Base-by-base conservation (phyloP, 1,139 yeast species). In the Chernovozyma sophiae-reginae region DNA sequence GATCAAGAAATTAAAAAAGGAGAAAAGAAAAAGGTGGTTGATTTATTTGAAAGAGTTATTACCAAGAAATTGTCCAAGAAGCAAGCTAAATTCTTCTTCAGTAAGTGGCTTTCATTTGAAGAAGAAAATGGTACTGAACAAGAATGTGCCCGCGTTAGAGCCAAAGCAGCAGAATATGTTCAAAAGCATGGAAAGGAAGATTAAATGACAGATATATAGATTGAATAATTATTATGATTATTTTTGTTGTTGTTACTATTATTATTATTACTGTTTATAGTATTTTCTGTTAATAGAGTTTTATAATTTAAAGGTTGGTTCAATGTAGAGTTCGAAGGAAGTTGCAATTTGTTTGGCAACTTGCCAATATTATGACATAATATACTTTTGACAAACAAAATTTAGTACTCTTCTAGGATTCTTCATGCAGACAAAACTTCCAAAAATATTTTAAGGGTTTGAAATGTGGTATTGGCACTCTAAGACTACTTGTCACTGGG, bases 41-140 rank as follows among this genome's bases (percentile, higher is more conserved):
- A 76, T 22, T 68, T 92, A 44, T 90, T 89, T 53, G 96, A 89
- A 60, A 78, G 97, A 56, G 87, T 84, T 5, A 58, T 77, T 39
- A 52, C 67, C 19, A 79, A 75, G 60, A 86, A 85, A 60, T 62
- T 90, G 41, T 73, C 85, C n/a, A 77, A 83, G 60, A 92, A 90
- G 59, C 97, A 89, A 64, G 97, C 96, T 49, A 89, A 86, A 63
- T 87, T 86, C 68, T 86, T 92, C 74, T 90, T 89, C 68, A 86
- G 81, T 53, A 92, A 92, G 56, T 90, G 97, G 97, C 74, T 87
- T 44, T 67, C 74, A 16, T 85, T 68, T 53, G 97, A 89, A 62
- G 90, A 84, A 54, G 74, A 73, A 41, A 58, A 68, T 43, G 80
- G 77, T 15, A 94, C 86, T 54, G 77, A 71, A 39, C 83, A 80